phyloP scores from a whole-genome alignment of 1,284 basidiomycete genomes.

The Psilocybe mexicana region DNA sequence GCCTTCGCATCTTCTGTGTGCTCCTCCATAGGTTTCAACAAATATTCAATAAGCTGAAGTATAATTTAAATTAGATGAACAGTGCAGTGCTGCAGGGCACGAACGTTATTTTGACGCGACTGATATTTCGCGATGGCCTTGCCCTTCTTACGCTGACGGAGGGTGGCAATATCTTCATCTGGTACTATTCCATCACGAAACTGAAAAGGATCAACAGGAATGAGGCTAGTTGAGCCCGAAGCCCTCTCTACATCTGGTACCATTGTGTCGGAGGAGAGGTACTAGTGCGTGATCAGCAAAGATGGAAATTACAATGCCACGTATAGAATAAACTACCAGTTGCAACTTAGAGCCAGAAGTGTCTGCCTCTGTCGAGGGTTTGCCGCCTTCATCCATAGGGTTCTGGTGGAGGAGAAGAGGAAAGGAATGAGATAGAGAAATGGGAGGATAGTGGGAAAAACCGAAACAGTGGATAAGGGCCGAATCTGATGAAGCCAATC shows the following conservation, averaged over 20 bases:
- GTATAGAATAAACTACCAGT: constrained; percentile 22
- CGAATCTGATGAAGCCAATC: constrained; percentile 39
- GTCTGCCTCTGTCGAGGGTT: constrained; percentile 27
- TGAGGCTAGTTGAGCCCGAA: constrained; percentile 29
- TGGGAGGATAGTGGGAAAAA: constrained; percentile 32
- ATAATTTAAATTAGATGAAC: constrained; percentile 11
- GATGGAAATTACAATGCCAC: constrained; percentile 4
- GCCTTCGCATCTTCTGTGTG: constrained; percentile 76
- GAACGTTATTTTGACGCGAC: constrained; percentile 78
- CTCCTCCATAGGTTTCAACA: constrained; percentile 89
- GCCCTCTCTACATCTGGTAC: constrained; percentile 47
- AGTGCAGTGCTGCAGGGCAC: constrained; percentile 23
- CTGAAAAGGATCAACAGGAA: constrained; percentile 57
- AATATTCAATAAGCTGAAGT: constrained; percentile 70
- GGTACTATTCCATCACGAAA: constrained; percentile 58
- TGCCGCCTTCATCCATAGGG: constrained; percentile 33
- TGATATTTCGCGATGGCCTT: constrained; percentile 75
- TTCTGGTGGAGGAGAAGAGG: constrained; percentile 26
- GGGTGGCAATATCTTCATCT: constrained; percentile 57
- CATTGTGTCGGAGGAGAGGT: constrained; percentile 42
- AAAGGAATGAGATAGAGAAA: constrained; percentile 24
- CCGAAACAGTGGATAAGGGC: constrained; percentile 38
- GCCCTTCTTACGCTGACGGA: constrained; percentile 62
- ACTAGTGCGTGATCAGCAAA: constrained; percentile 3
- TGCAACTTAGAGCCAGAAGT: constrained; percentile 21